Evolutionary conservation across 2,329 filamentous ascomycete species (phyloP).

Genomic region (Fusarium cicatricum): DNA sequence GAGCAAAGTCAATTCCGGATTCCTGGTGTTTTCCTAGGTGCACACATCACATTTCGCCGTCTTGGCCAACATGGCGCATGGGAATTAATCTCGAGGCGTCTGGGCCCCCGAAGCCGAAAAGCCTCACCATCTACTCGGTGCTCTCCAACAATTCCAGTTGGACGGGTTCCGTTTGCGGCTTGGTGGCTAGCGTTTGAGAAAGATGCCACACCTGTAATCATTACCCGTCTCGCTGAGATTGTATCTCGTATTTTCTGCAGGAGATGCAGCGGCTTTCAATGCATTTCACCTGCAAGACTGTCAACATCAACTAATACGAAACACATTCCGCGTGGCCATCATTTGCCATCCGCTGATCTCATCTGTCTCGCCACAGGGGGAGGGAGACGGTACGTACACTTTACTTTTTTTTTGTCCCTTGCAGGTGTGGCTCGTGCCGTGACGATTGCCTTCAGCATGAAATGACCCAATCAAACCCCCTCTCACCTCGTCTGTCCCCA

Average conservation of each 20-base stretch:
- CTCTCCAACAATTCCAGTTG: background rate
- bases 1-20: background rate
- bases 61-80: background rate
- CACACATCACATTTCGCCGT: background rate
- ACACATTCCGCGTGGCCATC: constrained; percentile 28
- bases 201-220: constrained; percentile 5
- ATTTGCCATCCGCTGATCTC: constrained; percentile 14
- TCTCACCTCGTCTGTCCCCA: constrained; percentile 23
- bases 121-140: background rate
- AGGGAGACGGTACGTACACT: constrained; percentile 13
- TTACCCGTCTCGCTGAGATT: constrained; percentile 1
- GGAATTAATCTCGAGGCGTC: constrained; percentile 9
- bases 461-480: constrained; percentile 13
- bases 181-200: constrained; percentile 1
- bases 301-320: constrained; percentile 32
- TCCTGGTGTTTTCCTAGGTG: constrained; percentile 5
- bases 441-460: constrained; percentile 6
- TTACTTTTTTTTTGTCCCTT: constrained; percentile 4
- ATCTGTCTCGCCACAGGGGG: background rate
- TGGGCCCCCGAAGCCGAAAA: constrained; percentile 9
- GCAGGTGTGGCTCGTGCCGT: constrained; percentile 26
- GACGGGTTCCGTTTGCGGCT: constrained; percentile 30
- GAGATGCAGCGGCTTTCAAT: constrained; percentile 1
- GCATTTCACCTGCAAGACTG: background rate
- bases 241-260: constrained; percentile 17